Conservation (phyloP, 2,329 filamentous ascomycete genomes). For the Diaporthe australafricana region DNA sequence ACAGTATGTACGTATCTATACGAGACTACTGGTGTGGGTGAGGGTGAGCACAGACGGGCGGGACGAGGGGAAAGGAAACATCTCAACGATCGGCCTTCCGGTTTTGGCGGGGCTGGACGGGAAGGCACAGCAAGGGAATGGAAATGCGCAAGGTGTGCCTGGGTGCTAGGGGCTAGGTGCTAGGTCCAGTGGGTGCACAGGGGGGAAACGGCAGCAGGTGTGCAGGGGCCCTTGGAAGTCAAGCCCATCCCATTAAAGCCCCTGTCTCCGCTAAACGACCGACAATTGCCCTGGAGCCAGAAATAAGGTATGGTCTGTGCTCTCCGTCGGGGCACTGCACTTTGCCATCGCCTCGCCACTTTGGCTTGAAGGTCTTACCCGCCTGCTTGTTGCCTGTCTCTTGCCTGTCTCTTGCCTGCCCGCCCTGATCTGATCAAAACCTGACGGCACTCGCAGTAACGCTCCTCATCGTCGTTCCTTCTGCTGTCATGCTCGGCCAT, state of each 20-base stretch:
- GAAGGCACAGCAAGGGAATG: conserved; percentile 1
- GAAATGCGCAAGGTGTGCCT: too few species aligned
- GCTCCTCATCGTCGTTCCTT: neutral
- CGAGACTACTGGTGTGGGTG: neutral
- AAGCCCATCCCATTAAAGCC: conserved; percentile 16
- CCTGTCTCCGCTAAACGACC: conserved; percentile 20
- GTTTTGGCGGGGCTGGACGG: conserved; percentile 26
- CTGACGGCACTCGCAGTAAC: neutral
- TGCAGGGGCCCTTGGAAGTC: conserved; percentile 3
- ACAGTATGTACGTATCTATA: too few species aligned
- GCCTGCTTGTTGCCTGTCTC: neutral
- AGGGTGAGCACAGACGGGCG: conserved; percentile 10
- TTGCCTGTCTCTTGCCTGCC: neutral
- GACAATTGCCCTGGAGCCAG: conserved; percentile 13
- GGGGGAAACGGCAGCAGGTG: neutral
- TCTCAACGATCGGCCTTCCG: conserved; percentile 13
- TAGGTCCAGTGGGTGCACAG: neutral
- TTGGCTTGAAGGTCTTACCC: neutral
- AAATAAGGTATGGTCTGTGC: conserved; percentile 31
- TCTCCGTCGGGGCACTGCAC: neutral
- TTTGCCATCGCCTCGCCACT: neutral
- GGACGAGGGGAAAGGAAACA: conserved; percentile 7
- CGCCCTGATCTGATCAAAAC: neutral
- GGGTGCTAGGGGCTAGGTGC: neutral
- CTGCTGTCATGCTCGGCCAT: neutral